Percentiles rank a stretch among this genome's conserved stretches.
Evolutionary conservation across 1,139 yeast genomes (phyloP).

Genomic region (Insectozyma bohioensis): DNA sequence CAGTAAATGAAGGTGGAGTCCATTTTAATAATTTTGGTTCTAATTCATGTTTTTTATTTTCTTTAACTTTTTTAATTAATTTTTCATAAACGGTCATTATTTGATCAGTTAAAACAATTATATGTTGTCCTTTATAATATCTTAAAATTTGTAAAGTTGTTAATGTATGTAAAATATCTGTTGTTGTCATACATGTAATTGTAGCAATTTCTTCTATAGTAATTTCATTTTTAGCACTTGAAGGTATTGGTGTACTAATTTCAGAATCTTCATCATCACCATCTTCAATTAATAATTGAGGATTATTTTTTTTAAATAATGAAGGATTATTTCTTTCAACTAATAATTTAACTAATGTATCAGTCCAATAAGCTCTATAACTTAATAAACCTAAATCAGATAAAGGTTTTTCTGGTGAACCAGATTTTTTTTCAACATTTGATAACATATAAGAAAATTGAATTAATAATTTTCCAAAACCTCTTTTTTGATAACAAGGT

Average conservation of each 20-base stretch:
- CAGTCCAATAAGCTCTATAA: slow-evolving; percentile 97
- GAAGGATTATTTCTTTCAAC: slow-evolving; percentile 57
- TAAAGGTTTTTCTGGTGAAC: slow-evolving; percentile 96
- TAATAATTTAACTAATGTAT: slow-evolving; percentile 71
- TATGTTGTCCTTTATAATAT: slow-evolving; percentile 95
- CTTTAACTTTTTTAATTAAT: slow-evolving; percentile 52
- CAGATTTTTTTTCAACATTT: slow-evolving; percentile 81
- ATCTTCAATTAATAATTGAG: slow-evolving; percentile 17
- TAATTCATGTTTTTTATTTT: slow-evolving; percentile 73
- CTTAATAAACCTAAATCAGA: slow-evolving; percentile 92
- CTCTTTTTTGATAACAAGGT: slow-evolving; percentile 95
- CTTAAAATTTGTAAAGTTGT: slow-evolving; percentile 87
- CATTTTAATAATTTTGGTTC: slow-evolving; percentile 74
- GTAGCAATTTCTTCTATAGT: slow-evolving; percentile 92
- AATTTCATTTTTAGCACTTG: slow-evolving; percentile 48
- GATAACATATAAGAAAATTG: slow-evolving; percentile 92
- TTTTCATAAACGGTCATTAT: slow-evolving; percentile 75
- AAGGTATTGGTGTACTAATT: slow-evolving; percentile 22
- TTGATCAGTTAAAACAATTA: slow-evolving; percentile 85
- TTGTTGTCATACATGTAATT: slow-evolving; percentile 91
- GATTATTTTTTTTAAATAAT: slow-evolving; percentile 40
- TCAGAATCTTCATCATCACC: slow-evolving; percentile 30
- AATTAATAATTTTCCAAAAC: slow-evolving; percentile 86
- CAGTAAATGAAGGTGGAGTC: slow-evolving; percentile 97
- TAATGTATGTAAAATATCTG: slow-evolving; percentile 90